These are phyloP conservation scores for Auriscalpium orientale DNA, from an alignment of 768 basidiomycete species.

Conservation along the genomic window DNA sequence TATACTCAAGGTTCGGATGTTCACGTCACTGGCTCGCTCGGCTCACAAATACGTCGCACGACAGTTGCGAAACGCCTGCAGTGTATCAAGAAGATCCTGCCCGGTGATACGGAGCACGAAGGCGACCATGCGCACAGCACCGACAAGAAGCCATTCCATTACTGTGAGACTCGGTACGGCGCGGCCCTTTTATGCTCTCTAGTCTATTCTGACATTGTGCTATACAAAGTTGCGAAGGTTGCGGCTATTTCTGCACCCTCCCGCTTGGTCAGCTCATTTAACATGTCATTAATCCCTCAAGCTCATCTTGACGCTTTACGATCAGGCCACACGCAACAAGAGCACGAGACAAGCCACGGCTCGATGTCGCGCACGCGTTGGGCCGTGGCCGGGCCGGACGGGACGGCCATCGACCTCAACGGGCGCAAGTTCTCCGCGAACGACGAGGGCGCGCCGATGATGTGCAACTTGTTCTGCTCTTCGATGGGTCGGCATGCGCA, in stretches of 20 bases:
- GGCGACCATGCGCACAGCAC: constrained; percentile 43
- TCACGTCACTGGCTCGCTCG: neutral
- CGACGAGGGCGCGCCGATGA: constrained; percentile 55
- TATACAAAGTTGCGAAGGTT: constrained; percentile 38
- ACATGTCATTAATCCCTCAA: neutral
- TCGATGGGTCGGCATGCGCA: constrained; percentile 51
- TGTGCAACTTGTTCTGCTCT: constrained; percentile 51
- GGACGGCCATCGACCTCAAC: constrained; percentile 41
- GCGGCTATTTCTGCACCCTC: constrained; percentile 52
- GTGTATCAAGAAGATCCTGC: constrained; percentile 40
- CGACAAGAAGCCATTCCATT: constrained; percentile 41
- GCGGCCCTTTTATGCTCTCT: neutral
- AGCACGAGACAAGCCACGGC: constrained; percentile 58
- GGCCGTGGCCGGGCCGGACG: constrained; percentile 48
- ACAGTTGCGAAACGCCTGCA: constrained; percentile 42
- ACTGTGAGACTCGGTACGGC: constrained; percentile 41
- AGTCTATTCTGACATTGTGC: neutral
- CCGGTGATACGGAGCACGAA: constrained; percentile 34
- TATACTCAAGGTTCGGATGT: constrained; percentile 41
- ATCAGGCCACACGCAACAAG: constrained; percentile 49
- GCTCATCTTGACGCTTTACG: neutral
- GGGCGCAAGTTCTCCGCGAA: constrained; percentile 46
- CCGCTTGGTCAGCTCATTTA: constrained; percentile 34
- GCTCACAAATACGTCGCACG: neutral
- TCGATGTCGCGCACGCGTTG: constrained; percentile 54